Conservation (phyloP, 2,329 filamentous ascomycete species). For the Pseudocercospora ulei region DNA sequence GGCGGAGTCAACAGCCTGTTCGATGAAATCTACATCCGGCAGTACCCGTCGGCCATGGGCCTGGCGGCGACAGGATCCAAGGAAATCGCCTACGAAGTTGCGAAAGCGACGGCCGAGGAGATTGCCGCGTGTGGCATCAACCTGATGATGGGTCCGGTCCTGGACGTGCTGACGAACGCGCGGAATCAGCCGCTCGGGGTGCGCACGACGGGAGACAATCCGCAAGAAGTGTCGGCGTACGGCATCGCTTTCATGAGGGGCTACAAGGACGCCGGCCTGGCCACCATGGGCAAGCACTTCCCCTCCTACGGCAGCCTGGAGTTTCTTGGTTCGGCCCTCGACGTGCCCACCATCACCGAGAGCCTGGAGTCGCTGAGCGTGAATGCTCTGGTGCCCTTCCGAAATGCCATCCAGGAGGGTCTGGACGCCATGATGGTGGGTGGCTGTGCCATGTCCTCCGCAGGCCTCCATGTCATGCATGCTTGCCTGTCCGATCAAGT, state of each 20-base stretch:
- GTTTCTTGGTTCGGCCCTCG: conserved; percentile 79
- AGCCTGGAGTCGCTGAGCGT: conserved; percentile 84
- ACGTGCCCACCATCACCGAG: conserved; percentile 92
- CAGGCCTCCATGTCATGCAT: conserved; percentile 89
- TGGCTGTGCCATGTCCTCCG: conserved; percentile 82
- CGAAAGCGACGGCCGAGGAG: conserved; percentile 86
- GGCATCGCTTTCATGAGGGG: conserved; percentile 84
- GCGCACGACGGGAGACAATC: conserved; percentile 80
- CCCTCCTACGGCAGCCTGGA: conserved; percentile 93
- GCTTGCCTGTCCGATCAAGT: conserved; percentile 89
- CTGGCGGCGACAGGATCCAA: conserved; percentile 82
- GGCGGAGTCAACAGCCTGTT: conserved; percentile 94
- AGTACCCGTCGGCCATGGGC: conserved; percentile 95
- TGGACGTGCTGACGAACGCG: conserved; percentile 90
- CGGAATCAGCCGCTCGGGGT: conserved; percentile 85
- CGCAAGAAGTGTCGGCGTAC: conserved; percentile 88
- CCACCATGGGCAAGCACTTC: conserved; percentile 90
- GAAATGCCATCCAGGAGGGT: conserved; percentile 76
- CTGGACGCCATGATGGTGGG: conserved; percentile 94
- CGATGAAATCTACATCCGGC: conserved; percentile 88
- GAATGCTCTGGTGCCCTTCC: conserved; percentile 83
- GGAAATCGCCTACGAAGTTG: conserved; percentile 77
- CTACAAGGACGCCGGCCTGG: conserved; percentile 80
- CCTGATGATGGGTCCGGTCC: conserved; percentile 82
- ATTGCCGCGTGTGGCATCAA: conserved; percentile 90